Evolutionary conservation across 768 basidiomycete species (phyloP).

Genomic region (Chalciporus sphaerocephalus): DNA sequence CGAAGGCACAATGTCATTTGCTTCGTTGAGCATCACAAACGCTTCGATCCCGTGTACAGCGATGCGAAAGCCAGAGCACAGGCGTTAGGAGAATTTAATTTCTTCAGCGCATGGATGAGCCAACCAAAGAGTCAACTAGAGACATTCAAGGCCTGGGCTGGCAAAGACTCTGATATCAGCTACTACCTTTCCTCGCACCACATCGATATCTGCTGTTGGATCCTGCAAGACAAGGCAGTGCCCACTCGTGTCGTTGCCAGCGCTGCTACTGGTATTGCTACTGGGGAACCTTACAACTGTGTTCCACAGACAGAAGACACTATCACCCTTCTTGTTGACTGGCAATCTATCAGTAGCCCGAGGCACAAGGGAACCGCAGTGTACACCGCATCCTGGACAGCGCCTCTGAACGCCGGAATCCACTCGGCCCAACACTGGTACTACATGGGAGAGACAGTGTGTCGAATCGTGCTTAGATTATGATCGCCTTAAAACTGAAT

Average conservation of each 20-base stretch:
- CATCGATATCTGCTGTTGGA: constrained; percentile 86
- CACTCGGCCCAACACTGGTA: constrained; percentile 93
- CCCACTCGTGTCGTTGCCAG: constrained; percentile 87
- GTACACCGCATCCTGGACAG: constrained; percentile 94
- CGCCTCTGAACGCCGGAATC: constrained; percentile 83
- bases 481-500: too few species aligned
- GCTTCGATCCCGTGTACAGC: constrained; percentile 89
- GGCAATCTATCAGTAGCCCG: constrained; percentile 74
- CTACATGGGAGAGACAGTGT: constrained; percentile 88
- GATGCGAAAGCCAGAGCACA: constrained; percentile 79
- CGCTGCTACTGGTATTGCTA: constrained; percentile 88
- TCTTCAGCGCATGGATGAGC: constrained; percentile 97
- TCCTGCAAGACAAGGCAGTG: constrained; percentile 68
- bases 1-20: constrained; percentile 77
- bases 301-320: constrained; percentile 88
- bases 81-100: constrained; percentile 86
- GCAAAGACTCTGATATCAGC: constrained; percentile 90
- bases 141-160: constrained; percentile 94
- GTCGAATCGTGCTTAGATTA: constrained; percentile 8
- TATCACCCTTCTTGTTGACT: constrained; percentile 91
- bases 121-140: constrained; percentile 93
- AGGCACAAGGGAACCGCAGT: constrained; percentile 82
- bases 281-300: constrained; percentile 83
- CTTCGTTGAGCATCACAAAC: constrained; percentile 94
- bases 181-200: constrained; percentile 96